These are phyloP conservation scores for Fusarium robinianum DNA, from an alignment of 2,329 filamentous ascomycete species.

Conservation along the genomic window DNA sequence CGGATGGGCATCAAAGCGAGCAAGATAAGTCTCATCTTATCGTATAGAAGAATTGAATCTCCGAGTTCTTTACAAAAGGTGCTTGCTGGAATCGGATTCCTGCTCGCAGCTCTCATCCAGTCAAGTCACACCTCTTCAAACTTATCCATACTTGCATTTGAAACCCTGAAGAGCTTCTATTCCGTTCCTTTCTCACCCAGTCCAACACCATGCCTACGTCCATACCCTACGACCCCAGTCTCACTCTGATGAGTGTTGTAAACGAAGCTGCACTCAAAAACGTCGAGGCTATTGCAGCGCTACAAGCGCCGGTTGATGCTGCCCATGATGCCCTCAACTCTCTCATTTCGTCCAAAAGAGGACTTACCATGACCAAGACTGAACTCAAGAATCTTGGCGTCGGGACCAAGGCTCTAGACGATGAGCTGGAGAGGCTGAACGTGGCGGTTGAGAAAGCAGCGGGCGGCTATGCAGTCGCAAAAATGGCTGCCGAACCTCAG, in stretches of 20 bases:
- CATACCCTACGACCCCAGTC: constrained; percentile 20
- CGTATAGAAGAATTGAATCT: no score
- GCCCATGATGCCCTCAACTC: constrained; percentile 23
- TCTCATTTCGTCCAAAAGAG: constrained; percentile 11
- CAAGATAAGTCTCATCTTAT: no score
- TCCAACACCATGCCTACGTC: constrained; percentile 14
- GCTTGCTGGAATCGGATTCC: no score
- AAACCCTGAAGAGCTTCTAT: no score
- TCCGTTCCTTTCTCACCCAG: no score
- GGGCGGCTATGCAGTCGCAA: background rate
- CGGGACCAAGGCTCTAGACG: background rate
- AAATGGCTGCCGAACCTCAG: background rate
- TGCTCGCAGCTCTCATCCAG: no score
- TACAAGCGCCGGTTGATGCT: constrained; percentile 10
- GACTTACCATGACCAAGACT: constrained; percentile 22
- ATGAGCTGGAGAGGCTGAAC: background rate
- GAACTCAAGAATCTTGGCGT: constrained; percentile 21
- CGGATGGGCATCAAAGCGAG: no score
- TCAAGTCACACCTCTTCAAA: no score
- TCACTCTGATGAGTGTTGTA: constrained; percentile 11
- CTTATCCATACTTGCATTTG: no score
- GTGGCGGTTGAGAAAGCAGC: background rate
- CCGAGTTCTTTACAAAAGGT: no score
- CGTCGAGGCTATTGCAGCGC: background rate
- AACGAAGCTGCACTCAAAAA: background rate